Conservation (phyloP, 805 yeast genomes). For the Pichia deserticola region DNA sequence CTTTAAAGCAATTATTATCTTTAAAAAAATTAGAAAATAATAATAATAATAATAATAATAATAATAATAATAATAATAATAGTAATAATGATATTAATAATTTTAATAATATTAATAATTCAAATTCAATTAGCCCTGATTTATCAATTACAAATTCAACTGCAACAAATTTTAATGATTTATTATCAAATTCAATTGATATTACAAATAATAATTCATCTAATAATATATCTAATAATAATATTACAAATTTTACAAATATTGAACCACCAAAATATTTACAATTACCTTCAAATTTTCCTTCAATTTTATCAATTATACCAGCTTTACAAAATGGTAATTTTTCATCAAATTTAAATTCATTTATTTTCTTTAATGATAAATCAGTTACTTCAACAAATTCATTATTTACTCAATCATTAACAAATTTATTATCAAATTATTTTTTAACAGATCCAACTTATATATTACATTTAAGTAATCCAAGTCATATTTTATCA, state of each 20-base stretch:
- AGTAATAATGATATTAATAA: no score
- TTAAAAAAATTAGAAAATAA: not conserved
- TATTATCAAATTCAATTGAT: no score
- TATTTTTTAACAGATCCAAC: slow-evolving; percentile 10
- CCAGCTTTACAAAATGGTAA: slow-evolving; percentile 4
- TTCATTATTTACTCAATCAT: slow-evolving; percentile 3
- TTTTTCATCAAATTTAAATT: slow-evolving; percentile 4
- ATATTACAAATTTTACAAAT: not conserved
- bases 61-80: no score
- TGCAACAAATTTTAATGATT: no score
- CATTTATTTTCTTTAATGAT: slow-evolving; percentile 10
- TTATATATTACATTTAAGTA: slow-evolving; percentile 5
- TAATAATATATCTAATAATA: no score
- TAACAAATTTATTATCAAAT: slow-evolving; percentile 7
- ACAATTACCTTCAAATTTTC: slow-evolving; percentile 6
- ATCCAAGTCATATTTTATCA: slow-evolving; percentile 21
- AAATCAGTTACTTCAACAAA: slow-evolving; percentile 4
- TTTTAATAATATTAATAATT: not conserved
- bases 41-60: not conserved
- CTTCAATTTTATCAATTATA: slow-evolving; percentile 8
- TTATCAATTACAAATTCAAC: no score
- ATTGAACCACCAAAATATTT: slow-evolving; percentile 5
- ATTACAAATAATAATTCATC: no score
- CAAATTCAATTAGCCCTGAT: not conserved
- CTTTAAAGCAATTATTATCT: slow-evolving; percentile 5